These are phyloP conservation scores for Cercospora nicotianae DNA, from an alignment of 2,329 filamentous ascomycete genomes.

Conservation along the genomic window DNA sequence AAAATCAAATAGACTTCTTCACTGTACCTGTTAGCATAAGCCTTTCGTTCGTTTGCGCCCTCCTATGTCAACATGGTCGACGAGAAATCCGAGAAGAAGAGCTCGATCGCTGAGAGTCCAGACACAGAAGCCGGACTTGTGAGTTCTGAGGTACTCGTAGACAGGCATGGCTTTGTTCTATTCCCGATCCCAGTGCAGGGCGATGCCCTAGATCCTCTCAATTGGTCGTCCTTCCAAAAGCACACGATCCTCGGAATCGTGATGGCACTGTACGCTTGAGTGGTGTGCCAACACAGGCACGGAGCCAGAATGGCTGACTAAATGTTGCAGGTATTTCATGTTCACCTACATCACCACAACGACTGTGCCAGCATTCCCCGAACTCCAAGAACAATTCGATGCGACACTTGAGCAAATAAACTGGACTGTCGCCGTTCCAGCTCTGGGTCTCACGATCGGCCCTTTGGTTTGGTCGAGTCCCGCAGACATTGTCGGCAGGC, in stretches of 20 bases:
- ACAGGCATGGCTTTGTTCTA: conserved; percentile 23
- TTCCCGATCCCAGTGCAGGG: conserved; percentile 21
- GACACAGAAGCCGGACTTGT: conserved; percentile 18
- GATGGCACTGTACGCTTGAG: conserved; percentile 19
- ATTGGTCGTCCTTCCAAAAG: conserved; percentile 23
- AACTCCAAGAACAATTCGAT: conserved; percentile 20
- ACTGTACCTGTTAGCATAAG: not conserved
- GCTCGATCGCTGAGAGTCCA: conserved; percentile 2
- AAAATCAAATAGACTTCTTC: not conserved
- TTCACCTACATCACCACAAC: conserved; percentile 28
- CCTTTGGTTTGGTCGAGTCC: conserved; percentile 24
- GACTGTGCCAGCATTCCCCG: conserved; percentile 23
- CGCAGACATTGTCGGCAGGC: conserved; percentile 25
- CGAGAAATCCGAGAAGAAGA: conserved; percentile 18
- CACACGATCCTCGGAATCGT: conserved; percentile 21
- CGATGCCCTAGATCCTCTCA: conserved; percentile 23
- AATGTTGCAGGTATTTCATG: conserved; percentile 21
- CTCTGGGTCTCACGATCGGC: conserved; percentile 19
- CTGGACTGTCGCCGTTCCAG: conserved; percentile 26
- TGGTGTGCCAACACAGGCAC: not conserved
- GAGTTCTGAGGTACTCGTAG: conserved; percentile 17
- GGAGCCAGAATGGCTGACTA: not conserved
- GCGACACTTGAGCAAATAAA: conserved; percentile 24
- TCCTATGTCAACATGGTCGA: conserved; percentile 9
- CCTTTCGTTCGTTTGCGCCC: not conserved